Conservation (phyloP, 495 filamentous ascomycete genomes). For the Aspergillus hancockii region DNA sequence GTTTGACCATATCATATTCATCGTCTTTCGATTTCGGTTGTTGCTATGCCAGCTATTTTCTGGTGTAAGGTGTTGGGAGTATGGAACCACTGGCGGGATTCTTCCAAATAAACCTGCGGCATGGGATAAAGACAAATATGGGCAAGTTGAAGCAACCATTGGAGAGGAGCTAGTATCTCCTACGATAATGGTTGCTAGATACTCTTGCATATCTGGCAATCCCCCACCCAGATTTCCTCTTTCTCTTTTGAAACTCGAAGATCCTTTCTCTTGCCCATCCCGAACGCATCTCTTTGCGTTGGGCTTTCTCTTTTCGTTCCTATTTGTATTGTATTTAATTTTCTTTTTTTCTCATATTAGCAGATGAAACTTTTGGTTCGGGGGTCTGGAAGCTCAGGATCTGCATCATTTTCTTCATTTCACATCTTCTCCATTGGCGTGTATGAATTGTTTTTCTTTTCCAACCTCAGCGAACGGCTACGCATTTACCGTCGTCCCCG, state of each 20-base stretch:
- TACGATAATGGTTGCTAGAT: constrained; percentile 5
- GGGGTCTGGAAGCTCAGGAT: constrained; percentile 8
- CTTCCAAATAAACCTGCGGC: constrained; percentile 19
- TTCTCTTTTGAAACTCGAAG: constrained; percentile 5
- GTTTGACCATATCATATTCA: constrained; percentile 20
- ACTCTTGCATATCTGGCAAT: constrained; percentile 18
- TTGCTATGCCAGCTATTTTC: constrained; percentile 24
- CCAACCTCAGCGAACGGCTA: not conserved
- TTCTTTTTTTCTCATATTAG: constrained; percentile 9
- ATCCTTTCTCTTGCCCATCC: constrained; percentile 9
- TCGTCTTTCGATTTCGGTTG: constrained; percentile 25
- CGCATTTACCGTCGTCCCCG: not conserved
- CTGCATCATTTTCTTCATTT: not conserved
- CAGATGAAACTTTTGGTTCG: constrained; percentile 13
- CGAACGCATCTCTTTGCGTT: constrained; percentile 6
- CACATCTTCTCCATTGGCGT: not conserved
- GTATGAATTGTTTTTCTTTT: constrained; percentile 5
- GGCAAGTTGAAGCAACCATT: constrained; percentile 14
- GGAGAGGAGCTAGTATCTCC: constrained; percentile 14
- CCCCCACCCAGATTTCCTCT: constrained; percentile 3
- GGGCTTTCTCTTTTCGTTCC: constrained; percentile 10
- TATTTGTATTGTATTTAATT: constrained; percentile 29
- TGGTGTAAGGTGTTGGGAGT: constrained; percentile 31
- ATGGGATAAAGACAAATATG: constrained; percentile 22
- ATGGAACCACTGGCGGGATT: constrained; percentile 22